Percentiles rank a stretch among this genome's conserved stretches.
These are phyloP conservation scores for Boletus rex-veris DNA, from an alignment of 768 basidiomycete species.

Conservation along the genomic window DNA sequence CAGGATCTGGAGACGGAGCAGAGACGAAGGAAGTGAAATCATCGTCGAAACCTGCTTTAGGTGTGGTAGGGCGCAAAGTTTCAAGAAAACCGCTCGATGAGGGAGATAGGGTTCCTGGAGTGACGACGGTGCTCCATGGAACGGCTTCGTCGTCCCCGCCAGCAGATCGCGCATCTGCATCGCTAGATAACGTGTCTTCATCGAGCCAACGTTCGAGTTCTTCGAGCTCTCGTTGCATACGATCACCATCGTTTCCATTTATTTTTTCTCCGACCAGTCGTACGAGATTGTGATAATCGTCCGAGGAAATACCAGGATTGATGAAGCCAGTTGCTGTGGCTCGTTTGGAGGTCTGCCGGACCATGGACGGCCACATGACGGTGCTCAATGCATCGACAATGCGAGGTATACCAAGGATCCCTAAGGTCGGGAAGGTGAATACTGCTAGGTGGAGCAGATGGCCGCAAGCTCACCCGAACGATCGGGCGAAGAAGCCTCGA, in stretches of 20 bases:
- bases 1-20: slow-evolving; percentile 37
- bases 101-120: slow-evolving; percentile 29
- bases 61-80: slow-evolving; percentile 33
- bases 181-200: slow-evolving; percentile 31
- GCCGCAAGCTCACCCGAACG: slow-evolving; percentile 14
- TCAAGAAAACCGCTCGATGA: slow-evolving; percentile 19
- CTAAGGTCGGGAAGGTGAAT: slow-evolving; percentile 27
- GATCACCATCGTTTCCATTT: slow-evolving; percentile 29
- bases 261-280: slow-evolving; percentile 19
- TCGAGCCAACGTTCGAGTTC: slow-evolving; percentile 63
- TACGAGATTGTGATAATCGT: slow-evolving; percentile 21
- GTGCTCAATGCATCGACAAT: slow-evolving; percentile 79
- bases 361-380: slow-evolving; percentile 86
- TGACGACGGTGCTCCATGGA: slow-evolving; percentile 40
- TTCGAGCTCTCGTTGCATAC: slow-evolving; percentile 50
- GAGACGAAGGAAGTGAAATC: slow-evolving; percentile 77
- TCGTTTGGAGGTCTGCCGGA: slow-evolving; percentile 19
- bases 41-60: slow-evolving; percentile 59
- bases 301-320: slow-evolving; percentile 7
- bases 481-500: slow-evolving; percentile 6
- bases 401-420: slow-evolving; percentile 56
- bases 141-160: slow-evolving; percentile 23
- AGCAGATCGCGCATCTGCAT: slow-evolving; percentile 15
- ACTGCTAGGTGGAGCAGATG: background rate
- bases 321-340: background rate